Evolutionary conservation across 768 basidiomycete species (phyloP).

Genomic region (Xanthoconium stramineum): DNA sequence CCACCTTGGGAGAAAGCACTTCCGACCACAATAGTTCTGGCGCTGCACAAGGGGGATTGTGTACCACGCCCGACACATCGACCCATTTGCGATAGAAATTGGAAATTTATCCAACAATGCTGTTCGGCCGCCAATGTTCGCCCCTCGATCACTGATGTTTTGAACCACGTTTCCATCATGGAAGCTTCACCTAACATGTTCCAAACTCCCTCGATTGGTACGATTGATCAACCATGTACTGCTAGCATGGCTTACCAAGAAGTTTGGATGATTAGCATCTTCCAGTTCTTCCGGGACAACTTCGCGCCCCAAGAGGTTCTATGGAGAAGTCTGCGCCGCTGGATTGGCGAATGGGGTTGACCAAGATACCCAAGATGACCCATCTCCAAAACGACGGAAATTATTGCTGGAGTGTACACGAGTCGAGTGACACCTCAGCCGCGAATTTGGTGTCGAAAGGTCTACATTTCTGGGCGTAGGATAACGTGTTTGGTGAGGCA

Average conservation of each 20-base stretch:
- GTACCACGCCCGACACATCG: neutral
- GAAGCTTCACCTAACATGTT: neutral
- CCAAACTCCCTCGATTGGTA: neutral
- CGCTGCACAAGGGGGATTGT: neutral
- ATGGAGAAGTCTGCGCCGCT: neutral
- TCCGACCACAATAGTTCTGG: neutral
- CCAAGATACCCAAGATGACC: neutral
- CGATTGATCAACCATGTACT: neutral
- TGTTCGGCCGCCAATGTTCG: neutral
- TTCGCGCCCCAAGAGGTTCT: neutral
- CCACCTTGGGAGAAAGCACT: neutral
- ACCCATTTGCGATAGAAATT: neutral
- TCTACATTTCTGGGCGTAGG: too few species aligned
- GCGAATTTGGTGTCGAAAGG: too few species aligned
- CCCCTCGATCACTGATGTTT: neutral
- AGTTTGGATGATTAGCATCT: neutral
- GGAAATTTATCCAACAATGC: neutral
- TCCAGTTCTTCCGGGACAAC: neutral
- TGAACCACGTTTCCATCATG: neutral
- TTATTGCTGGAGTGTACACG: neutral
- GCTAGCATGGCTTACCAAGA: too few species aligned
- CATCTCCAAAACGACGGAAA: neutral
- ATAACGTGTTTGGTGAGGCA: too few species aligned
- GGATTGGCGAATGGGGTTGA: neutral
- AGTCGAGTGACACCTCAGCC: neutral